These are phyloP conservation scores for Pythium grandisporangium DNA, from an alignment of 352 stramenopile genomes.

Conservation along the genomic window DNA sequence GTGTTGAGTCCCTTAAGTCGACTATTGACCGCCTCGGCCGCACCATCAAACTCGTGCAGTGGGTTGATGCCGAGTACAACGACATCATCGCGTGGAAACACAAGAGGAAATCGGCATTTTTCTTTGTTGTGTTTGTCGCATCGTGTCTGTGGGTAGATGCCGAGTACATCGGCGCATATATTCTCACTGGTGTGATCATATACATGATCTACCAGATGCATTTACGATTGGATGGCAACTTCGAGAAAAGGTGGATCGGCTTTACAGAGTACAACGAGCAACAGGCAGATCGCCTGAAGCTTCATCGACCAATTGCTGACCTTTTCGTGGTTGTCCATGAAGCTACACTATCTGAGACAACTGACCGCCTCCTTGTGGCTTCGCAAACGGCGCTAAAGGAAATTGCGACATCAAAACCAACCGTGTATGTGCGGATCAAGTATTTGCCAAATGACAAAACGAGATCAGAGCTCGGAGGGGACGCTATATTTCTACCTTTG, in stretches of 20 bases:
- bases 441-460: conserved; percentile 75
- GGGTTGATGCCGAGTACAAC: conserved; percentile 63
- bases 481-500: conserved; percentile 59
- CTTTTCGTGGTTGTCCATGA: conserved; percentile 69
- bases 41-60: conserved; percentile 60
- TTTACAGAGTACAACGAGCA: conserved; percentile 70
- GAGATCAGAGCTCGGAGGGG: conserved; percentile 20
- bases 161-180: conserved; percentile 63
- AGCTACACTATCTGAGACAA: conserved; percentile 40
- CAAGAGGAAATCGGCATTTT: conserved; percentile 66
- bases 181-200: conserved; percentile 45
- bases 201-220: conserved; percentile 79
- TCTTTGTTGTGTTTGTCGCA: conserved; percentile 48
- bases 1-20: conserved; percentile 59
- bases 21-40: conserved; percentile 71
- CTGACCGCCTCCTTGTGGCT: conserved; percentile 40
- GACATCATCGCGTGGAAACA: conserved; percentile 84
- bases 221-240: conserved; percentile 49
- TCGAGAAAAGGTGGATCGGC: conserved; percentile 64
- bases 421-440: conserved; percentile 66
- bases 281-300: conserved; percentile 57
- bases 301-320: conserved; percentile 65
- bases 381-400: conserved; percentile 60
- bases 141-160: conserved; percentile 62
- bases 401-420: conserved; percentile 42